Base-by-base conservation (phyloP, 1,284 basidiomycete species). In the Amylostereum chailletii region DNA sequence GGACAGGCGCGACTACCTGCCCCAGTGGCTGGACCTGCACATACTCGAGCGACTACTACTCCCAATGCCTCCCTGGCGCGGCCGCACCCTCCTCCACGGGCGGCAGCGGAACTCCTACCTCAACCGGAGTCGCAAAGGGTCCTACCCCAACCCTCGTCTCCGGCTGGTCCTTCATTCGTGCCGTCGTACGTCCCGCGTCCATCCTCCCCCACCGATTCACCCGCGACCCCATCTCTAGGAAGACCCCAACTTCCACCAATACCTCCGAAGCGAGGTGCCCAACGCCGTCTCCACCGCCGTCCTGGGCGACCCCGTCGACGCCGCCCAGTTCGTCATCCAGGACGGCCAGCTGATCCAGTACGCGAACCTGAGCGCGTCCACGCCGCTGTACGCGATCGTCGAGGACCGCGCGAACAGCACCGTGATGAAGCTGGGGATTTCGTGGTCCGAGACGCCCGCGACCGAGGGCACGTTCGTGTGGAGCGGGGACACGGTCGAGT, bases 231-330 rank as follows among this genome's bases (percentile, higher is more conserved):
- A 2, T 11, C 30, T 45, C 9, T 54, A 78, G 72, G 76, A 72
- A 63, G 77, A 72, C 53, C 79, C 80, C 11, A 78, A 81, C 63
- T 82, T 81, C 73, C 80, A 81, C 62, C 70, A 81, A 56, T 82
- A 83, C 62, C 72, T 83, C 41, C 74, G 72, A 48, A 78, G 77
- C 26, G 68, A 76, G 55, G 65, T 67, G 0, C 58, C 63, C 29
- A 65, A 65, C 54, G 72, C 67, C n/a, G 67, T 69, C 3, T 69
- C 70, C 0, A 64, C 71, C 34, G 79, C 77, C 7, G 73, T 79
- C 42, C 70, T 80, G 42, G 77, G 76, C 10, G 67, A 69, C 45
- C 73, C 74, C 34, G 60, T 58, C 47, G 70, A 60, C 11, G 78
- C 78, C 2, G 73, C 75, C 6, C 78, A 79, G 57, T 79, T 81